Evolutionary conservation across 2,329 filamentous ascomycete species (phyloP).

Genomic region (Arthrobotrys sinensis): DNA sequence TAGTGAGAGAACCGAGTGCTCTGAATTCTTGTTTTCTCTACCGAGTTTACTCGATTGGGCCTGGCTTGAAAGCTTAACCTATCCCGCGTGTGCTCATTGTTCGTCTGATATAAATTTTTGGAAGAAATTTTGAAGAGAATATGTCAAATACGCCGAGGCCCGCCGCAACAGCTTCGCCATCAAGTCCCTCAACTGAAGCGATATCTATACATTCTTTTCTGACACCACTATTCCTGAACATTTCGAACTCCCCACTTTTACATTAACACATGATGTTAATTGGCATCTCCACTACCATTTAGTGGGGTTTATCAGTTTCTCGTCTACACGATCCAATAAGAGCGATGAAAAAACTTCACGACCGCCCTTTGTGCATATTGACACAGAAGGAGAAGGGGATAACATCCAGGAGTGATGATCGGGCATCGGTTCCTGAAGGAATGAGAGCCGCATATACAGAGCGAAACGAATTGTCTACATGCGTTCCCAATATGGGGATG

Average conservation of each 20-base stretch:
- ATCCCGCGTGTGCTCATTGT: conserved; percentile 10
- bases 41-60: conserved; percentile 24
- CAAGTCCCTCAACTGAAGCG: conserved; percentile 10
- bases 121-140: background rate
- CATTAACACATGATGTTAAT: conserved; percentile 18
- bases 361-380: background rate
- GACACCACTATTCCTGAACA: conserved; percentile 1
- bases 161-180: conserved; percentile 4
- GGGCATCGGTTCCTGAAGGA: conserved; percentile 1
- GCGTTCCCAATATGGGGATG: background rate
- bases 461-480: background rate
- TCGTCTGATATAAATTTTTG: conserved; percentile 25
- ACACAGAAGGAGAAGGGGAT: conserved; percentile 23
- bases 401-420: conserved; percentile 25
- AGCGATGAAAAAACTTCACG: conserved; percentile 6
- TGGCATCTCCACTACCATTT: conserved; percentile 11
- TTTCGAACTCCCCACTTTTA: conserved; percentile 18
- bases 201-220: background rate
- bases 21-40: conserved; percentile 34
- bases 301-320: background rate
- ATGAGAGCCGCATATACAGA: background rate
- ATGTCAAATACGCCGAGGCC: conserved; percentile 35
- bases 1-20: conserved; percentile 9
- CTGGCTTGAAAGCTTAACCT: conserved; percentile 44
- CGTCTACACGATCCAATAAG: conserved; percentile 26